Evolutionary conservation across 345 rosid genomes (phyloP), one percentile per base, ranked within the genome.

Genomic region (Ailanthus altissimus): DNA sequence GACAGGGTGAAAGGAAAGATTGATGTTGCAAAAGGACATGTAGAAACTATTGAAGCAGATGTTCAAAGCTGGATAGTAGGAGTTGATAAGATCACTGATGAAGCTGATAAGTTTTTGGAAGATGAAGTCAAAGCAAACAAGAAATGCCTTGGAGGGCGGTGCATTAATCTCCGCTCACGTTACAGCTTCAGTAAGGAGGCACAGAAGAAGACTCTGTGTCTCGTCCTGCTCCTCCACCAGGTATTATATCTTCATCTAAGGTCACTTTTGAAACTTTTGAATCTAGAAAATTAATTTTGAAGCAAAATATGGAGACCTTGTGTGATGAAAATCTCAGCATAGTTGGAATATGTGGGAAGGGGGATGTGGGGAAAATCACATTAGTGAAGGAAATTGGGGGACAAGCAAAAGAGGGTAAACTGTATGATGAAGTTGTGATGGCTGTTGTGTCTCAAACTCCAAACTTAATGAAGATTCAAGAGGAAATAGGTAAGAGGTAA

Each of bases 271-370:
- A 32, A 20, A 0, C 14, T 20, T 65, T 65, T 3, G 8, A 20
- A n/a, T 65, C 70, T 9, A 65, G 51, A 43, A 5, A 62, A 62
- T 36, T 11, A 40, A 7, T 40, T 18, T 9, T 20, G 70, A 21
- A 42, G 9, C 4, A 42, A 42, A 12, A 42, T 18, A 3, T 77
- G 32, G 59, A 73, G 38, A 75, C 72, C 2, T 4, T 73, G 3
- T 16, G 5, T 8, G 36, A 49, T 51, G n/a, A 58, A 11, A 18
- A 43, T 61, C 58, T 69, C 7, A 53, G 15, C 60, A 53, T 40
- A 43, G 21, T 80, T 25, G 75, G 82, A 15, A 62, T 80, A 32
- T 68, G 16, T 26, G 78, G 82, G 10, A 80, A 20, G 69, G 69
- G 69, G 25, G 69, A 36, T 8, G 50, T 65, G 8, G 70, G 70